Base-by-base conservation (phyloP, 345 rosid species). In the Odontarrhena argentea region DNA sequence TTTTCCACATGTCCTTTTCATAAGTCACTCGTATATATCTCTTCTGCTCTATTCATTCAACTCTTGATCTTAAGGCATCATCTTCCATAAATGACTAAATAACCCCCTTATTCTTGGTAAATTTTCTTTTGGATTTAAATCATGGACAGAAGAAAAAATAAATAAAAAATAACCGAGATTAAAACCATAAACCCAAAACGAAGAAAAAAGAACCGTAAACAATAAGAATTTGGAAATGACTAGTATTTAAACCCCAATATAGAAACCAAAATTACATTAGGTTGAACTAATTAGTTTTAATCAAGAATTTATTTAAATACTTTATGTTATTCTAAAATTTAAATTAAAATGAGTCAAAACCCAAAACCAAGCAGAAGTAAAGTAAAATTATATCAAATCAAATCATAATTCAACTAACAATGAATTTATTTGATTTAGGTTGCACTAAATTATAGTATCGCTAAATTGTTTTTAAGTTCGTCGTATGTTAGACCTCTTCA, bases 1-100 rank as follows among this genome's bases (percentile, higher is more conserved):
- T 58, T 58, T 65, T 59, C 53, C 53, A 50, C 25, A 35, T 0
- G 61, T 58, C 66, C 8, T 35, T 58, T 43, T 73, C 61, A 42
- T 7, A 42, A 44, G 43, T 40, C 69, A 54, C 18, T 56, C 28
- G 45, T 57, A 45, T 18, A 11, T 63, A 71, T 55, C 52, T 9
- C 49, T 57, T 48, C 44, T 18, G 0, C 11, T 48, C 14, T 65
- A 38, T 49, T 3, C 59, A 56, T 63, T 47, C 18, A 56, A 63
- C 8, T 71, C 44, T 63, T 64, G 10, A 46, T 37, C 56, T 12
- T 6, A 55, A 63, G 64, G 15, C 25, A 63, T 30, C 53, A 54
- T 11, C 50, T 5, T 34, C 22, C 13, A 0, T 0, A 46, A 63
- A 22, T 26, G 28, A 55, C n/a, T 5, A 63, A 46, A 46, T 9